Evolutionary conservation across 495 filamentous ascomycete genomes (phyloP).

Genomic region (Sordaria brevicollis): DNA sequence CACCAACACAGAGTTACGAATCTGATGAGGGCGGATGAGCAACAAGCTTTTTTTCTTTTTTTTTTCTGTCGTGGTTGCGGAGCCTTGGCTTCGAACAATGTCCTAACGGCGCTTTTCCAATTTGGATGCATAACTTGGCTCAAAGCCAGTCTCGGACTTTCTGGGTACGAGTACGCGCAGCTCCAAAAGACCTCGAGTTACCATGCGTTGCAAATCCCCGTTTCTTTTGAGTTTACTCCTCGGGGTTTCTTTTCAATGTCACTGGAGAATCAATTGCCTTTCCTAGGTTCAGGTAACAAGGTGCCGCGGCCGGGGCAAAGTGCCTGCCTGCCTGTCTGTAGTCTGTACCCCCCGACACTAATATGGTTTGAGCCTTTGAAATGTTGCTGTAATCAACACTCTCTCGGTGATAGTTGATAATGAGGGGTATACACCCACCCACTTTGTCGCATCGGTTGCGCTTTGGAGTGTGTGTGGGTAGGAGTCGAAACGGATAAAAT

Average conservation of each 20-base stretch:
- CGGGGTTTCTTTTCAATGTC: neutral
- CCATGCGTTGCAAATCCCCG: neutral
- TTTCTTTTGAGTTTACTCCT: neutral
- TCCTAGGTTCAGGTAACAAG: neutral
- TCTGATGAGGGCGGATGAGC: neutral
- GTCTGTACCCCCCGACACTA: neutral
- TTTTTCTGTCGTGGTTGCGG: neutral
- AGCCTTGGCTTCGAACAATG: neutral
- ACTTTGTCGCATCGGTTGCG: neutral
- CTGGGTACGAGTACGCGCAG: neutral
- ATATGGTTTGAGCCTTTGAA: neutral
- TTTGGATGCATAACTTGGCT: neutral
- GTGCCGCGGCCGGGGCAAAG: neutral
- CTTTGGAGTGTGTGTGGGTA: neutral
- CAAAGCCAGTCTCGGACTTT: neutral
- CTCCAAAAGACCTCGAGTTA: neutral
- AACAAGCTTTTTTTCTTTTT: neutral
- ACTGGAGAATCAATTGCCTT: neutral
- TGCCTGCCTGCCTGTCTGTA: neutral
- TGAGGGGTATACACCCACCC: neutral
- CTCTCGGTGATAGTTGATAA: neutral
- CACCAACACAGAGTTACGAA: neutral
- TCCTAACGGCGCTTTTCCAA: neutral
- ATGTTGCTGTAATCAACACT: neutral
- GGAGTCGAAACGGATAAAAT: neutral